Base-by-base conservation (phyloP, 2,329 filamentous ascomycete species). In the Alternaria consortialis region DNA sequence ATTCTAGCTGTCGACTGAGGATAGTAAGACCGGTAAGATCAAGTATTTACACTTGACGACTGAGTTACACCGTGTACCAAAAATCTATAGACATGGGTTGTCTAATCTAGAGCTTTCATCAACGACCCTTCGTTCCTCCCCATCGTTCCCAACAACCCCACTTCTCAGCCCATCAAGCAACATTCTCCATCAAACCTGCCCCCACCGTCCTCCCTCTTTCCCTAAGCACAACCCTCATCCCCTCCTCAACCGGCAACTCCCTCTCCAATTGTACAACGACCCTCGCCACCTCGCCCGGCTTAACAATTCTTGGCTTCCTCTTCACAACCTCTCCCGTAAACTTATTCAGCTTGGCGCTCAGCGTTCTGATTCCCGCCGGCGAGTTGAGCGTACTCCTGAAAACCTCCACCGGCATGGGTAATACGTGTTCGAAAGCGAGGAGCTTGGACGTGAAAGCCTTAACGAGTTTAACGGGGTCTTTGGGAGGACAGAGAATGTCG, bases 361-460 rank as follows among this genome's bases (percentile, higher is more conserved):
- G 84, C 63, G 88, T 86, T 53, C 85, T 84, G 40, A 99, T 91
- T 48, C 87, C 86, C 0, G 91, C 95, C 0, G 92, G 85, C 0
- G 89, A 88, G 76, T 97, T 91, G 52, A 98, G 80, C 8, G 93
- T 86, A 0, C 95, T 95, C 20, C 93, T 85, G 77, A 97, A 94
- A 8, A 99, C 88, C 72, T 98, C 94, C 9, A 98, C 87, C 25
- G 88, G 87, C 87, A 94, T 95, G 0, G 94, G 94, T 80, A 94
- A 90, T 15, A 99, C 80, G 64, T 94, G 90, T 62, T 97, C 93
- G 72, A 98, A 97, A 0, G 94, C 93, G 57, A 97, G 85, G 11
- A 95, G 88, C 79, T 97, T 97, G 62, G 91, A 88, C 2, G 87
- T 92, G 71, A 98, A 94, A 0, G 83, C 86, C 58, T 90, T 90